Evolutionary conservation across 2,329 filamentous ascomycete genomes (phyloP).

Genomic region (Beauveria varroae): DNA sequence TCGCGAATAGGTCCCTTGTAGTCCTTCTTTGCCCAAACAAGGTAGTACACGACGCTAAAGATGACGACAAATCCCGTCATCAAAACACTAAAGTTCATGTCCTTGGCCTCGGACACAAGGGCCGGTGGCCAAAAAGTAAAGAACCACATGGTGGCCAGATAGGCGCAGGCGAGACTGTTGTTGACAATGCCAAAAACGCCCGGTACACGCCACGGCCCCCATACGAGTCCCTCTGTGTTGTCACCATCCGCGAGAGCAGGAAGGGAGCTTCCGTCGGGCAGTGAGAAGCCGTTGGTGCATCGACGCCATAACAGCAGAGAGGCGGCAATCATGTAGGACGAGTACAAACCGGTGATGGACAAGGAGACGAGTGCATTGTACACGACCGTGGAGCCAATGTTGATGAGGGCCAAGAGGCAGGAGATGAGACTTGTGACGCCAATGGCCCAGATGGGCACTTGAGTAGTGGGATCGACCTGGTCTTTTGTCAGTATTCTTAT

Average conservation of each 20-base stretch:
- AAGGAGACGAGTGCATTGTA: conserved; percentile 24
- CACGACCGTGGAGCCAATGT: conserved; percentile 24
- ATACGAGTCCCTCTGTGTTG: conserved; percentile 24
- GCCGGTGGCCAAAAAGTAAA: conserved; percentile 46
- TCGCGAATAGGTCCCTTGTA: conserved; percentile 36
- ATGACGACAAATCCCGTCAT: conserved; percentile 34
- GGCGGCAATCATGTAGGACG: conserved; percentile 23
- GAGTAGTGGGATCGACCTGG: conserved; percentile 16
- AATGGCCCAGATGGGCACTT: conserved; percentile 23
- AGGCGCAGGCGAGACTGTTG: conserved; percentile 45
- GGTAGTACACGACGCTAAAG: conserved; percentile 41
- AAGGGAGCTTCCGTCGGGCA: conserved; percentile 17
- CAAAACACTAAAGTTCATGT: conserved; percentile 41
- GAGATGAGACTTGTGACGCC: conserved; percentile 20
- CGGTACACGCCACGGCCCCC: conserved; percentile 49
- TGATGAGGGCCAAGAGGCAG: conserved; percentile 25
- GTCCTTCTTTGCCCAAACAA: conserved; percentile 30
- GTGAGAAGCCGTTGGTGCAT: conserved; percentile 18
- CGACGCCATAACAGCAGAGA: conserved; percentile 23
- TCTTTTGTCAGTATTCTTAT: not conserved
- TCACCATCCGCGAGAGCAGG: conserved; percentile 22
- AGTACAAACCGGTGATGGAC: conserved; percentile 23
- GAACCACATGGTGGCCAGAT: conserved; percentile 47
- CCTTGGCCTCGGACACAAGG: conserved; percentile 22
- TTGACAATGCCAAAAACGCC: conserved; percentile 45